Conservation (phyloP, 495 filamentous ascomycete species). For the Hyaloscypha bicolor region DNA sequence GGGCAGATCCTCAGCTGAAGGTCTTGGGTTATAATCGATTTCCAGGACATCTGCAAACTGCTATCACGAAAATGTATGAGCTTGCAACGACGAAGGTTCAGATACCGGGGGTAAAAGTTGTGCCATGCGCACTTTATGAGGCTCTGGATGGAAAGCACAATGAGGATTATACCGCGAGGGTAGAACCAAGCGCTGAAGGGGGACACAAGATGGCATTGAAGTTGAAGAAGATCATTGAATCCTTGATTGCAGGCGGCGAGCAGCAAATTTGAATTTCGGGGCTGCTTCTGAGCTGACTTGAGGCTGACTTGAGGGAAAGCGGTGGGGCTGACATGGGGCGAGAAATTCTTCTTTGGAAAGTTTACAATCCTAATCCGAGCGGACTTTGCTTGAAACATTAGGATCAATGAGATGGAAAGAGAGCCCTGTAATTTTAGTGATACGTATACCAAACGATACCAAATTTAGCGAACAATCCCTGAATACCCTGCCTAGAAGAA, state of each 20-base stretch:
- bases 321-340: too few species aligned
- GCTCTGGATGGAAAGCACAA: conserved; percentile 19
- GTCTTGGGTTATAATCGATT: conserved; percentile 15
- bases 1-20: conserved; percentile 18
- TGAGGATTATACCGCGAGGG: conserved; percentile 18
- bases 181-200: conserved; percentile 22
- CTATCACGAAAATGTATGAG: conserved; percentile 19
- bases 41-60: conserved; percentile 19
- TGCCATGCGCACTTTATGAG: conserved; percentile 25
- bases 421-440: too few species aligned
- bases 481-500: background rate
- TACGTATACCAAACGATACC: background rate
- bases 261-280: conserved; percentile 3
- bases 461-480: background rate
- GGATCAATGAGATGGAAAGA: too few species aligned
- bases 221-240: conserved; percentile 16
- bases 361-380: too few species aligned
- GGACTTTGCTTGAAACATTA: too few species aligned
- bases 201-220: conserved; percentile 19
- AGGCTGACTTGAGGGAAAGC: too few species aligned
- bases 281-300: conserved; percentile 34
- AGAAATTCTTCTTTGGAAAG: too few species aligned
- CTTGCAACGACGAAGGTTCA: conserved; percentile 20
- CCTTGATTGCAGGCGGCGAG: conserved; percentile 9
- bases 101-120: conserved; percentile 14